These are phyloP conservation scores for Pythium rhizo-oryzae DNA, from an alignment of 352 stramenopile genomes.

Conservation along the genomic window DNA sequence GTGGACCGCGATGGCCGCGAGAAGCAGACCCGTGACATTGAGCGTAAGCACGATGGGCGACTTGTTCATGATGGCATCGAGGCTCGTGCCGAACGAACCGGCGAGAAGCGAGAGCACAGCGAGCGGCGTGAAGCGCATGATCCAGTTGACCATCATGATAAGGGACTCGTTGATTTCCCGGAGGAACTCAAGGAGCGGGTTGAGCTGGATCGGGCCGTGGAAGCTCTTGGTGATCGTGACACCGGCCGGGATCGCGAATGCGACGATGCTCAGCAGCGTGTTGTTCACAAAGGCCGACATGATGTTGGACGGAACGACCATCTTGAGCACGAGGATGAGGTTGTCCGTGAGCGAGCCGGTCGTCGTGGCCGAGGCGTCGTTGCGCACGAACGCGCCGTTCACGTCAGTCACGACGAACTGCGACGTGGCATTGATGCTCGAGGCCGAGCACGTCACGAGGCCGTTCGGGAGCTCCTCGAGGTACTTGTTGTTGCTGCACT, in stretches of 20 bases:
- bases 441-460: slow-evolving; percentile 61
- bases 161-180: slow-evolving; percentile 80
- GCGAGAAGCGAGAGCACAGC: slow-evolving; percentile 74
- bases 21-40: slow-evolving; percentile 47
- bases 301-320: slow-evolving; percentile 75
- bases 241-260: slow-evolving; percentile 69
- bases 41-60: slow-evolving; percentile 49
- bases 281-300: slow-evolving; percentile 70
- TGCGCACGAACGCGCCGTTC: slow-evolving; percentile 53
- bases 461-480: slow-evolving; percentile 51
- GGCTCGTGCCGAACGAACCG: slow-evolving; percentile 52
- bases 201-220: slow-evolving; percentile 66
- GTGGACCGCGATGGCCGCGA: slow-evolving; percentile 54
- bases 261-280: slow-evolving; percentile 67
- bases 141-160: slow-evolving; percentile 71
- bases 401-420: slow-evolving; percentile 66
- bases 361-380: slow-evolving; percentile 42
- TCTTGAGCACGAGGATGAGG: slow-evolving; percentile 58
- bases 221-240: slow-evolving; percentile 70
- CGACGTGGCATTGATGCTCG: slow-evolving; percentile 36
- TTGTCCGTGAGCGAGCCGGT: slow-evolving; percentile 60
- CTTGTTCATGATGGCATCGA: slow-evolving; percentile 44
- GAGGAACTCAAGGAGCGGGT: slow-evolving; percentile 81
- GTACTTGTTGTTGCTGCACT: slow-evolving; percentile 75
- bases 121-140: slow-evolving; percentile 74